Evolutionary conservation across 1,284 basidiomycete species (phyloP), one percentile per base, ranked within the genome.

Genomic region (Trametes polyzona): DNA sequence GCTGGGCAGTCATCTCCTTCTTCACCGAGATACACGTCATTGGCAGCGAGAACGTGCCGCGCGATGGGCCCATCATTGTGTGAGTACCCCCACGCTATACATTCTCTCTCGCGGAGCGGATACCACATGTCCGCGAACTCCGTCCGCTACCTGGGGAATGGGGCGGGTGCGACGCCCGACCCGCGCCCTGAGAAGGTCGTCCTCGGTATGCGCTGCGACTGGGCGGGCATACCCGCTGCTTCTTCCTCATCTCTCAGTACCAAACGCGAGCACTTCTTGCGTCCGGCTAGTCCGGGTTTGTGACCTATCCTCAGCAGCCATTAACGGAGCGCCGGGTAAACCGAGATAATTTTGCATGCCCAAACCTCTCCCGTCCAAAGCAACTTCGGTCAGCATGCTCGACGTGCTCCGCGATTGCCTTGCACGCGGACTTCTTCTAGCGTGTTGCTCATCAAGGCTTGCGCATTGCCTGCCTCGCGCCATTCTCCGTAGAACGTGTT

Each of bases 41-140:
- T 65, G 92, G 90, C 49, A 84, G 81, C 50, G 92, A 96, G 72
- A 88, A 95, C 69, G 92, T 97, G 8, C 93, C 95, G 4, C 74
- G 71, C 60, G 80, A 90, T 59, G 94, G 93, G 0, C 93, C 94
- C 23, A 84, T 96, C 65, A 92, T 97, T 67, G 88, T 94, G 92
- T 95, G 74, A 72, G 89, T 83, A 19, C 37, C 19, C 6, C 16
- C 47, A 30, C 41, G 44, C 26, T 24, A 17, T 17, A n/a, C 35
- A 26, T 43, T 29, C 29, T 19, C 46, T 29, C 21, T 29, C 32
- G 19, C 26, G 16, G 36, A 19, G 33, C 46, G 26, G 12, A 23
- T 27, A 12, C 30, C 27, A 35, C 26, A 24, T 35, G 44, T 21
- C n/a, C 30, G 19, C 30, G 30, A 17, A 43, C 41, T 43, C 41